Base-by-base conservation (phyloP, 441 rosid species). In the Adansonia rubrostipa region DNA sequence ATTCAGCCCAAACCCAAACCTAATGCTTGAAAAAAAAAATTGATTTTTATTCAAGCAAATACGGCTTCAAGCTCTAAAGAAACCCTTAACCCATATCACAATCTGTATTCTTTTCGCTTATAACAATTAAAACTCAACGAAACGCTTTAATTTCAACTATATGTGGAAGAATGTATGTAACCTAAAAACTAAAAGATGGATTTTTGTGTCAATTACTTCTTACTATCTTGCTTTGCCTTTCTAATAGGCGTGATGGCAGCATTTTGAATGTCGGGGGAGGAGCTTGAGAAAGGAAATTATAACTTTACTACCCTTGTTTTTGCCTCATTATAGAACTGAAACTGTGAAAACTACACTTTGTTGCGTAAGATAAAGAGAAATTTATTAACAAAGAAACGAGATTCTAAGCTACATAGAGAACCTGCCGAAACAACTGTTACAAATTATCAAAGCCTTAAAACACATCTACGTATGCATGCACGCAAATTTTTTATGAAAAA, bases 351-450 rank as follows among this genome's bases (percentile, higher is more conserved):
- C 17, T 28, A 62, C 19, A 62, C 6, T 6, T 5, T 36, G 68
- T 28, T 36, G 45, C 45, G 14, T 1, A 5, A 10, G 33, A 68
- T 11, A 47, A 47, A 47, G 48, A 7, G 20, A 20, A 11, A 4
- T 2, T 71, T 71, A 71, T 71, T 71, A 33, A 53, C 75, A 54
- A 50, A 70, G 75, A 54, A 71, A 71, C 62, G 6, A 51, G 8
- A 28, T 51, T 47, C n/a, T 51, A 8, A 20, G 42, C 17, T 19
- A 33, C 10, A 64, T 14, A 1, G 24, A 13, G 15, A 51, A 51
- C 56, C 47, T 7, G 47, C 9, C 47, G 47, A 13, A 13, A 14
- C 56, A 48, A 47, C 51, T 20, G n/a, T 13, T 71, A 15, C 61
- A 71, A 69, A 28, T 71, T 28, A 28, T 36, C 45, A 51, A 53